phyloP scores from a whole-genome alignment of 768 basidiomycete species.

The Leucocoprinus sp. region DNA sequence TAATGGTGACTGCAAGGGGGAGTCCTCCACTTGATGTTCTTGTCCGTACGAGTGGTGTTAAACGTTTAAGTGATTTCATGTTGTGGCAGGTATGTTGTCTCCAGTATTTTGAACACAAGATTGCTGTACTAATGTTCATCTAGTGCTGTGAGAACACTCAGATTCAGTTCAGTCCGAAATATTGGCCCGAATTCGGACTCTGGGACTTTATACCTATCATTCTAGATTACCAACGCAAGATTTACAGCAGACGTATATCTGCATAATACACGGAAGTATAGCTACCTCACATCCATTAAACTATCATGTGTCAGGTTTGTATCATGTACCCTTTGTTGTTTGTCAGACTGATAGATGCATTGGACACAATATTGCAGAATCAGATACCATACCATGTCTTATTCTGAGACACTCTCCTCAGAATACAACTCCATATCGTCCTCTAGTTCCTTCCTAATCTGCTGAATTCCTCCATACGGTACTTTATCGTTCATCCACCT shows the following conservation, averaged over 20 bases:
- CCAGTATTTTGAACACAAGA: neutral
- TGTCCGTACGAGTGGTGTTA: conserved; percentile 87
- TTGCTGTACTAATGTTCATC: neutral
- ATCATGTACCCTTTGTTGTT: too few species aligned
- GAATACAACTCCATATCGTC: conserved; percentile 40
- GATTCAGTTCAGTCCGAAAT: conserved; percentile 77
- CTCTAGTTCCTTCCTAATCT: conserved; percentile 37
- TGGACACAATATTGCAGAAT: too few species aligned
- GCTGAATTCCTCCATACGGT: conserved; percentile 57
- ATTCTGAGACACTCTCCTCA: conserved; percentile 18
- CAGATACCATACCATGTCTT: too few species aligned
- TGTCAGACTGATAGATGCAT: too few species aligned
- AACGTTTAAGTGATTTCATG: conserved; percentile 80
- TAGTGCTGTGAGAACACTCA: conserved; percentile 81
- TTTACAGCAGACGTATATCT: conserved; percentile 34
- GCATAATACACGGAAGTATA: neutral
- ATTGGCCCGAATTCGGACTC: conserved; percentile 92
- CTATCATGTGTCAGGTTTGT: too few species aligned
- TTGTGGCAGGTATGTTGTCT: conserved; percentile 81
- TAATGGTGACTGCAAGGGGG: conserved; percentile 56
- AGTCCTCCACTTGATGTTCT: conserved; percentile 85
- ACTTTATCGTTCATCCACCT: conserved; percentile 59
- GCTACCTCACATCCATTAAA: too few species aligned
- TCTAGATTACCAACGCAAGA: conserved; percentile 81
- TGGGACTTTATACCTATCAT: conserved; percentile 82